Evolutionary conservation across 139 green algal genomes (phyloP), one percentile per base, ranked within the genome.

Genomic region (Yamagishiella unicocca): DNA sequence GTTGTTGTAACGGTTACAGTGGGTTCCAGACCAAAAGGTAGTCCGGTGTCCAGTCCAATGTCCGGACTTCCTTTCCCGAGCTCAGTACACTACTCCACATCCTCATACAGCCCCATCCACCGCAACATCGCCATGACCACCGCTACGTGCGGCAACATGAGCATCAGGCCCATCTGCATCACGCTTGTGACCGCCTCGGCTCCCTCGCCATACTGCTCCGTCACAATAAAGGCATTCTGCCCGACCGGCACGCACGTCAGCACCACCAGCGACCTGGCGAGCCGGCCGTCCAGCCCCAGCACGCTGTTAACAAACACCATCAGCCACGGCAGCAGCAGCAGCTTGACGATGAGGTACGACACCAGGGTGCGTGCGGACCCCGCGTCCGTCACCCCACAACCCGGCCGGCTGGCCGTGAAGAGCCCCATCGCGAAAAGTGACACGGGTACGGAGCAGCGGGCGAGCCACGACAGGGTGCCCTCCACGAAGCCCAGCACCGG

Each of bases 191-290:
- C 50, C 29, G 37, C 85, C 37, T 74, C 46, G 7, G 75, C 79
- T 43, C 85, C 75, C 53, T 53, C 62, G 27, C 75, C 64, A 70
- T 87, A 87, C 81, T 90, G 85, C 81, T 93, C 87, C 27, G 70
- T 82, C 21, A 93, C 58, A 9, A 93, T 73, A 76, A 93, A 93
- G 9, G 90, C 90, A 7, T 82, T 92, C 85, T 92, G 88, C 19
- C 83, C 90, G n/a, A 93, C 90, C 35, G 88, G 90, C 81, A 93
- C 50, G 40, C 88, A 55, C 67, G 90, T 78, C 24, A 93, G 82
- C 38, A 92, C 71, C 24, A 93, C 81, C 24, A 92, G 40, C 2
- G 85, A 84, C 40, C 61, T 27, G 1, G 43, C 81, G 29, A 89
- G 67, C 19, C 79, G 68, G 38, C 80, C 90, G 21, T 25, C 17